Base-by-base conservation (phyloP, 768 basidiomycete genomes). In the Clathrus columnatus region DNA sequence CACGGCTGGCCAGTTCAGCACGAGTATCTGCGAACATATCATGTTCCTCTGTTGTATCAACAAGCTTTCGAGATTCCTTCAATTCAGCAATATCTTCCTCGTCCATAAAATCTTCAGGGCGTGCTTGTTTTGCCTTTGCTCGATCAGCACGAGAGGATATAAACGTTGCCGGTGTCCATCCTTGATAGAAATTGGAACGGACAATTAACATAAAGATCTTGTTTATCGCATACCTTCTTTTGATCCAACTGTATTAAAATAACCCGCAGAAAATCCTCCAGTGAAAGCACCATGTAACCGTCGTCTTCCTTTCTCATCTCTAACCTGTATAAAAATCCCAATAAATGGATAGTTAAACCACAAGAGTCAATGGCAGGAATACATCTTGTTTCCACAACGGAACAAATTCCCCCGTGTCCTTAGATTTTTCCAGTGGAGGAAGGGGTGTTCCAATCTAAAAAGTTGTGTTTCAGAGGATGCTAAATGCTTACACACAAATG, bases 331-430 rank as follows among this genome's bases (percentile, higher is more conserved):
- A 11, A 4, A 36, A 36, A 8, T 2, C 63, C 48, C 48, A 50
- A 59, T 7, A 50, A 52, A 57, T 43, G 56, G 58, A 54, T 42
- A 54, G 58, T 24, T 29, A 20, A 51, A 59, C 59, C 57, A 48
- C 49, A 54, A 62, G 57, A 61, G n/a, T n/a, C 57, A 57, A 56
- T 24, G 56, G 57, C 36, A 8, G 8, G 51, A 56, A 61, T 63
- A 91, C 92, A 61, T 97, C 94, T 76, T 98, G 96, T 67, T 97
- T 91, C 95, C 96, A 98, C 53, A 96, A 69, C 0, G 96, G 95
- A 24, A 97, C 92, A 67, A 94, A 98, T 67, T 98, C 96, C 60
- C 87, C 85, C 5, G 80, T 83, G 66, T 98, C 96, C 66, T 84
- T 91, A 26, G 85, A 83, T 68, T 94, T 95, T 63, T 94, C 90